Conservation (phyloP, 2,329 filamentous ascomycete species). For the Lasiodiplodia hormozganensis region DNA sequence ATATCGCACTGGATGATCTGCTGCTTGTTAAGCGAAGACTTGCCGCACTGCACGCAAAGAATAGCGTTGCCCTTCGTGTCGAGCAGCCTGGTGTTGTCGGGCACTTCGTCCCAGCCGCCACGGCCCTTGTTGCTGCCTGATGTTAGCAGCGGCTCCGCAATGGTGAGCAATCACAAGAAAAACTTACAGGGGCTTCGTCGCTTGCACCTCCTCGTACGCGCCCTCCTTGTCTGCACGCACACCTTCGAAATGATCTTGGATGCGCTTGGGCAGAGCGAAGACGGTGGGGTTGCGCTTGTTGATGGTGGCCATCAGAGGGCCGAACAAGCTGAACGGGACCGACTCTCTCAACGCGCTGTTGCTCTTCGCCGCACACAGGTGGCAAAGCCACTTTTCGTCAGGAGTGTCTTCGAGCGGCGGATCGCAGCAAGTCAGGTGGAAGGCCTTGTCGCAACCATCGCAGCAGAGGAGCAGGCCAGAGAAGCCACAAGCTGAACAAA, state of each 20-base stretch:
- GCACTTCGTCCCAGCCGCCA: conserved; percentile 49
- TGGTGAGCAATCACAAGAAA: conserved; percentile 19
- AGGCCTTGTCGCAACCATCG: conserved; percentile 88
- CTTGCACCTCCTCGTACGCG: conserved; percentile 73
- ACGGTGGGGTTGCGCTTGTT: conserved; percentile 74
- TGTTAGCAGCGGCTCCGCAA: conserved; percentile 36
- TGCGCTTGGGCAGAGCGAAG: conserved; percentile 71
- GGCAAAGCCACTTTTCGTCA: conserved; percentile 74
- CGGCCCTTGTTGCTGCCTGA: conserved; percentile 45
- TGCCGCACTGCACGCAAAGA: conserved; percentile 78
- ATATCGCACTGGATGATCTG: conserved; percentile 86
- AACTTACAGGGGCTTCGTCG: conserved; percentile 32
- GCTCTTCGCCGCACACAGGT: conserved; percentile 64
- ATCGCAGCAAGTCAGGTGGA: conserved; percentile 88
- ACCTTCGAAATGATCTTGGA: conserved; percentile 80
- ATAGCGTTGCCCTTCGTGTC: conserved; percentile 75
- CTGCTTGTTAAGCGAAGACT: conserved; percentile 67
- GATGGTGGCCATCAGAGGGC: conserved; percentile 68
- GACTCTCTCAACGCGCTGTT: conserved; percentile 50
- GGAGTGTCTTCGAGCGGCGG: conserved; percentile 66
- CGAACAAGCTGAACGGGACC: conserved; percentile 59
- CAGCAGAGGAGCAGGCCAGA: conserved; percentile 90
- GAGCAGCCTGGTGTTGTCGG: conserved; percentile 67
- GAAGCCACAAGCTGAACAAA: conserved; percentile 84
- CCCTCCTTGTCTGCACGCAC: conserved; percentile 79